Base-by-base conservation (phyloP, 768 basidiomycete genomes). In the Suillus subaureus region DNA sequence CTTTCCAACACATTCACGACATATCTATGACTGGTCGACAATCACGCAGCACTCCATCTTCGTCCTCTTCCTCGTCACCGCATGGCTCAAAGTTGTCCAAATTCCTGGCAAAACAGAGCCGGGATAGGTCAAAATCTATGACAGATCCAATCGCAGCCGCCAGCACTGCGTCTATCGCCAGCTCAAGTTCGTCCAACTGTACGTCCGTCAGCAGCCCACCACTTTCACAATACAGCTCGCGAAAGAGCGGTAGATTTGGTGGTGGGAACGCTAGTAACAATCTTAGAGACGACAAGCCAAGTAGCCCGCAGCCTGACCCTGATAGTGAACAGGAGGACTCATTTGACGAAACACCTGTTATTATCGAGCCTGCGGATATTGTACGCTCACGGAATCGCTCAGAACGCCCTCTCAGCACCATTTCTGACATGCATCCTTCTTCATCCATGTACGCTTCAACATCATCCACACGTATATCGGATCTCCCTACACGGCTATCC, bases 401-500 rank as follows among this genome's bases (percentile, higher is more conserved):
- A 40, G 87, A 87, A 71, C 84, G 88, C 45, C 87, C 88, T 13
- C 77, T 80, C 61, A 83, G 80, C 70, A 74, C 78, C 21, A 79
- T 78, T 11, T 79, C 80, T 37, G 79, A 82, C 64, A 77, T 81
- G 69, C 81, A 79, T 70, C 80, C 79, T 55, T 71, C 80, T 33
- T 77, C 82, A 66, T 83, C 84, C 66, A 79, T 83, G 66, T 84
- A 84, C 57, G 78, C 82, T 37, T 70, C 80, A 64, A 77, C 80
- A n/a, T 82, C 84, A 45, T 77, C 78, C 54, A 73, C 81, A 16
- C 83, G 86, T 62, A 84, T 91, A 66, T 80, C 85, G 67, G 90
- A 92, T 79, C 83, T 93, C 37, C 89, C 92, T 1, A 88, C 87
- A 16, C 84, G 92, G 0, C 85, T 93, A 54, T 88, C 91, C 0